Base-by-base conservation (phyloP, 1,139 yeast genomes). In the Blastobotrys proliferans region DNA sequence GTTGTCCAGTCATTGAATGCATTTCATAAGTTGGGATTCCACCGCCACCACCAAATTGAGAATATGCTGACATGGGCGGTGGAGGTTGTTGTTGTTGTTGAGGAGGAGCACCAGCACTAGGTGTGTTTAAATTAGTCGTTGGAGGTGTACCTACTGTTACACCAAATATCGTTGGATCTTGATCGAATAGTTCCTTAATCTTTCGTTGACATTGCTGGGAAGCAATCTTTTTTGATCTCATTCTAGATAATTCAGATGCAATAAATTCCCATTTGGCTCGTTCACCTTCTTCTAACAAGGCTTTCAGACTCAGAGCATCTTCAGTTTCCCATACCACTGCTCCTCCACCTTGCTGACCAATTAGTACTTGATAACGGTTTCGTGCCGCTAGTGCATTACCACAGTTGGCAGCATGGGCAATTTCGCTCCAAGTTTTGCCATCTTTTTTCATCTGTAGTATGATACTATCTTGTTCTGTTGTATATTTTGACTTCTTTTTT, bases 281-380 rank as follows among this genome's bases (percentile, higher is more conserved):
- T 56, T 83, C 94, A 1, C 83, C 88, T 32, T 75, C 79, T 57
- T 83, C 92, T 11, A 83, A 63, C 14, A 80, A 53, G 24, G 61
- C 61, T 50, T 75, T 78, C 35, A 83, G 65, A 17, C 69, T 68
- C n/a, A 62, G 49, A 11, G 77, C 73, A 60, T 82, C 88, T 17
- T 76, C 77, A 1, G 68, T 56, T 18, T 75, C 77, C 84, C 88
- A 82, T 31, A 76, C 73, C 26, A 79, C 74, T 4, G 81, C 72
- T 19, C 84, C 83, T 41, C 84, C 83, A 3, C 94, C 92, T 54
- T 83, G 94, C 59, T 83, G 94, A 2, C 94, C 94, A 47, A 83
- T 83, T 43, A 83, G 71, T 4, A 83, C 94, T 58, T 83, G 94
- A 57, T 83, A 83, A 48, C 94, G 64, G 58, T 83, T 83, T 46